phyloP scores from a whole-genome alignment of 176 grass and related monocot species.

The sorghum (Sorghum bicolor) region DNA sequence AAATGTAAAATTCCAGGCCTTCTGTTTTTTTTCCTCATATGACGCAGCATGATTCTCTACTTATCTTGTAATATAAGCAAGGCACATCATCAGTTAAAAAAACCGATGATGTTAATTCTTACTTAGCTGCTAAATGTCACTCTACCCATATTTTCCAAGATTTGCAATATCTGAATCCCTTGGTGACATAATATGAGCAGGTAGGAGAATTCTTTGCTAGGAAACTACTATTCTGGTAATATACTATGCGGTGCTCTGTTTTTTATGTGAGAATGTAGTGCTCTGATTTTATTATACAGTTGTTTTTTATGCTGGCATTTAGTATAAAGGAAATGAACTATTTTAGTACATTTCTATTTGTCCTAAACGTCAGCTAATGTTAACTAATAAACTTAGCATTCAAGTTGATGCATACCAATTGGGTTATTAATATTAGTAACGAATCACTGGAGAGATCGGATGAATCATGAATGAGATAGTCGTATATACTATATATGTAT shows the following conservation, averaged over 20 bases:
- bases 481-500: no score
- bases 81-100: slow-evolving; percentile 1
- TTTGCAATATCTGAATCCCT: neutral
- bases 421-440: neutral
- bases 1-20: slow-evolving; percentile 27
- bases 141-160: slow-evolving; percentile 11
- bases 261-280: neutral
- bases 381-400: neutral
- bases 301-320: neutral
- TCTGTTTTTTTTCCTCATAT: neutral
- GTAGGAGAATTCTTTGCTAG: neutral
- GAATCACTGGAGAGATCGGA: neutral
- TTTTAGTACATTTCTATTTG: neutral
- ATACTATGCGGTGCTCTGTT: neutral
- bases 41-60: slow-evolving; percentile 13
- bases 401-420: neutral
- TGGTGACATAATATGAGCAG: neutral
- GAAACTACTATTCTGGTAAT: neutral
- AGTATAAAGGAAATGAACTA: neutral
- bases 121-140: slow-evolving; percentile 29
- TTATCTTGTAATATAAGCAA: slow-evolving; percentile 31
- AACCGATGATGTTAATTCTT: neutral
- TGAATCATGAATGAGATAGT: neutral
- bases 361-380: neutral
- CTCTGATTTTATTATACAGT: neutral